These are phyloP conservation scores for Chrysophaeum taylorii DNA, from an alignment of 352 stramenopile species.

Conservation along the genomic window DNA sequence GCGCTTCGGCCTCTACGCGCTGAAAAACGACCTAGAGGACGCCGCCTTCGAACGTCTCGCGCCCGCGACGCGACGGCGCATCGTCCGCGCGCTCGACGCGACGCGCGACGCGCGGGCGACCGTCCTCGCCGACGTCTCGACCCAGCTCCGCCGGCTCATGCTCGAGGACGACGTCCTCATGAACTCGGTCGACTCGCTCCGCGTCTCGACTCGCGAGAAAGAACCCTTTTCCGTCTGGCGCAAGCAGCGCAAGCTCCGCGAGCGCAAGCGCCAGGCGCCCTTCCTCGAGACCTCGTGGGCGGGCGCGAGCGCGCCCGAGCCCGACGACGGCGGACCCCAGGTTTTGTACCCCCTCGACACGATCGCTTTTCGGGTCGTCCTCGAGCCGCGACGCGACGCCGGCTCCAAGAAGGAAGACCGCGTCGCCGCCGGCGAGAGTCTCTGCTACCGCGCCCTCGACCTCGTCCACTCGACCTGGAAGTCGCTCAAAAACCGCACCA, in stretches of 20 bases:
- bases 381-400: constrained; percentile 38
- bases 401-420: constrained; percentile 35
- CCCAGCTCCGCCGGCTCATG: constrained; percentile 39
- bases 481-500: constrained; percentile 36
- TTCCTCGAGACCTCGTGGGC: no score
- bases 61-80: constrained; percentile 40
- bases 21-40: constrained; percentile 68
- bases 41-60: constrained; percentile 52
- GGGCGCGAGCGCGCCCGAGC: constrained; percentile 7
- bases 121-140: constrained; percentile 38
- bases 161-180: constrained; percentile 46
- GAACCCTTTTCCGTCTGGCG: constrained; percentile 55
- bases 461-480: constrained; percentile 34
- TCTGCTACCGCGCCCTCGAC: constrained; percentile 55
- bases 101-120: constrained; percentile 34
- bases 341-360: constrained; percentile 50
- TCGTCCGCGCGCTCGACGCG: constrained; percentile 30
- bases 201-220: constrained; percentile 52
- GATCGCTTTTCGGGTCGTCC: constrained; percentile 47
- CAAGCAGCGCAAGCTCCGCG: constrained; percentile 51
- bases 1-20: constrained; percentile 54
- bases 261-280: no score
- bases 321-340: background rate
- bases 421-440: constrained; percentile 35
- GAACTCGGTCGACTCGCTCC: constrained; percentile 39